Base-by-base conservation (phyloP, 345 rosid genomes). In the Citrus maxima region DNA sequence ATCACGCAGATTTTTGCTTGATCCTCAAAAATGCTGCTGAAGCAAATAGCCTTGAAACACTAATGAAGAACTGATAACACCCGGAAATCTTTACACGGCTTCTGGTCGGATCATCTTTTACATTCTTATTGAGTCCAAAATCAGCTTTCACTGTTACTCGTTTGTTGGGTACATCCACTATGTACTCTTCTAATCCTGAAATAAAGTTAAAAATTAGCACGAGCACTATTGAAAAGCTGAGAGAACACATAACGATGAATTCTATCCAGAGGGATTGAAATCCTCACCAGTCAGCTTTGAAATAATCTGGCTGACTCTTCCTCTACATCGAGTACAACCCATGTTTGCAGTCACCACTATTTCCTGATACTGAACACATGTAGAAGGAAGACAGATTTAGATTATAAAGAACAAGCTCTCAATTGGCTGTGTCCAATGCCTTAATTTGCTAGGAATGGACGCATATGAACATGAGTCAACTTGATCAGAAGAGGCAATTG, bases 331-430 rank as follows among this genome's bases (percentile, higher is more conserved):
- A 66, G 72, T 76, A 49, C 92, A 90, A 22, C 89, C 84, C 86
- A 83, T 60, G 82, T 85, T 85, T 77, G 87, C 91, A 12, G 79
- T 77, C 85, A 90, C 73, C 73, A 84, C 92, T 67, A 90, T 81
- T 10, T 80, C 86, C 88, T 89, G 91, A 81, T 85, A 83, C 92
- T 89, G 80, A 62, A 73, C 56, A 77, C 19, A 4, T 10, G 37
- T 21, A 2, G 21, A 37, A 3, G 51, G 51, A 46, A 12, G 51
- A 46, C 14, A 46, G 42, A 37, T 71, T 54, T 32, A 49, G 38
- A 38, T 8, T 2, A 3, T 6, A 8, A 49, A 70, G 59, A 70
- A 49, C 21, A 8, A 70, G 74, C 22, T 54, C 58, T 54, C 22
- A 54, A 56, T 0, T 59, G 3, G 62, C 1, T 59, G 28, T n/a